Base-by-base conservation (phyloP, 2,329 filamentous ascomycete genomes). In the Penicillium sp. region DNA sequence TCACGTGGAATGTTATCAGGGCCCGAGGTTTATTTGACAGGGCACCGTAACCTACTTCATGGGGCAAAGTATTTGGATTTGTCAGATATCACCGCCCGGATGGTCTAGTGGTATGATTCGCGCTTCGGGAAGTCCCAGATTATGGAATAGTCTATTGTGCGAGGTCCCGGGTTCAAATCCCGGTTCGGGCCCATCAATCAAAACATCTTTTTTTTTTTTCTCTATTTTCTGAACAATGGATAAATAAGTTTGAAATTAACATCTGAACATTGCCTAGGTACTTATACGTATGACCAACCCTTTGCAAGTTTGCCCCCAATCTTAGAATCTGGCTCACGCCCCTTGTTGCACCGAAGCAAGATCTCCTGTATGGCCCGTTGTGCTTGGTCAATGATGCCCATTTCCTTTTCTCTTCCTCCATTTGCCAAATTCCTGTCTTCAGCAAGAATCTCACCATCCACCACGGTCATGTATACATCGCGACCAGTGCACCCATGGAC, bases 401-500 rank as follows among this genome's bases (percentile, higher is more conserved):
- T 47, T 27, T 61, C 59, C 18, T 55, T 57, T 0, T 40, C 33
- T 15, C 40, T 31, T 1, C 63, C 62, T 27, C 64, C 61, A 11
- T 46, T 11, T 0, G 64, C 54, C 43, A 78, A 52, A 41, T 59
- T 60, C 1, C 74, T 64, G 14, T 64, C 52, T 37, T 64, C 59
- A 1, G 78, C 74, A 27, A 77, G 53, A 1, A 71, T 59, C 45
- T 71, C 67, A 7, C 75, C 75, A 63, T 78, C 72, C 7, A 78
- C 71, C 42, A 78, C 65, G 1, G 77, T 76, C 44, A 72, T 65
- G 37, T 75, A 69, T 1, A 77, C 73, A 66, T 78, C 75, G 6
- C 69, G 63, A 1, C 75, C 76, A 0, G 75, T 75, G 20, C 72
- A 75, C 1, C 70, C 70, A 56, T 76, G 77, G 1, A 79, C 75